Evolutionary conservation across 441 rosid genomes (phyloP), one percentile per base, ranked within the genome.

Genomic region (Syzygium malaccense): DNA sequence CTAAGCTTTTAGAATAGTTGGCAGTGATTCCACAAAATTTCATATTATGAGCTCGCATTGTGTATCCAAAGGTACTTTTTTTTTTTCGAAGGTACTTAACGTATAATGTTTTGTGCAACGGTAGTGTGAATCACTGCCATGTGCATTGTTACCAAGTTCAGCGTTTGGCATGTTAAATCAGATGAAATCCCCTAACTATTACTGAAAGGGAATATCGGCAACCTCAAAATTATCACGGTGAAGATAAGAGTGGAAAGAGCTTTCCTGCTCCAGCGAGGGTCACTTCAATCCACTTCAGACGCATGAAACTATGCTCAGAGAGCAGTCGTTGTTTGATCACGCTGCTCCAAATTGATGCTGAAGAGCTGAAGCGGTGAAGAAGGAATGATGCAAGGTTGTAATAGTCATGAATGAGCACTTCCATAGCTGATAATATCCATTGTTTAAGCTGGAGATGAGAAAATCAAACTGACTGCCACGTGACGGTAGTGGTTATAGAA

Each of bases 1-100:
- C 9, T 45, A 45, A 45, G 2, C 7, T 45, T 45, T 45, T 7
- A 45, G 48, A 8, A 45, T 2, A 45, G 8, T 41, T 41, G 48
- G 10, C 9, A 45, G 2, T 45, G 8, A 2, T 45, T 2, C 0
- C 7, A 45, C 9, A 7, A 45, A 45, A 45, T 45, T 2, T 7
- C 9, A 45, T 2, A 45, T 55, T 55, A 55, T n/a, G 71, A 62
- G 14, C 71, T 62, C 14, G 20, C 56, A 55, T 6, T 55, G 71
- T n/a, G 33, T n/a, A n/a, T 32, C 71, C 71, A 14, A n/a, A 62
- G 20, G 19, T n/a, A n/a, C 32, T 14, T 41, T 6, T 41, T 37
- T 41, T 41, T 41, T 37, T 5, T 41, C 33, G 6, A n/a, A n/a
- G 10, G 33, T n/a, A 62, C 33, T 6, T 14, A n/a, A 9, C 5